These are phyloP conservation scores for Anacardium occidentale DNA, from an alignment of 345 rosid genomes.

Conservation along the genomic window DNA sequence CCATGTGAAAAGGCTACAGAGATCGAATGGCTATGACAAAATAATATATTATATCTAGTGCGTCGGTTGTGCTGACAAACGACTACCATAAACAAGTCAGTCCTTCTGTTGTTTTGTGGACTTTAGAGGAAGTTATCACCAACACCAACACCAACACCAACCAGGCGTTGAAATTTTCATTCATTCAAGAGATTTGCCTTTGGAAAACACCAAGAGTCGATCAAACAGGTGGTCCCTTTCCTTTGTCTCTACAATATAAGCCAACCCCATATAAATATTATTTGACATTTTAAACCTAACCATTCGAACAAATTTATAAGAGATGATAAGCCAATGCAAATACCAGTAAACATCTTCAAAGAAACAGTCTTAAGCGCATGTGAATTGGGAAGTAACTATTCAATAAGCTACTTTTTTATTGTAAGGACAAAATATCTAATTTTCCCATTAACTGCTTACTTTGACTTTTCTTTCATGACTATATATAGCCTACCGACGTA, in stretches of 20 bases:
- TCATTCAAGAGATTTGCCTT: slow-evolving; percentile 2
- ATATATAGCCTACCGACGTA: not conserved
- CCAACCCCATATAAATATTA: not conserved
- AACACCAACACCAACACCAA: slow-evolving; percentile 36
- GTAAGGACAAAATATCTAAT: not conserved
- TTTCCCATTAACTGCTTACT: not conserved
- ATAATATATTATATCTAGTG: not conserved
- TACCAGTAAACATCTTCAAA: not conserved
- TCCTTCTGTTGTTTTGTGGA: slow-evolving; percentile 35
- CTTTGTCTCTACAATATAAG: not conserved
- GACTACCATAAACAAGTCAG: not conserved
- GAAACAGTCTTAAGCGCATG: not conserved
- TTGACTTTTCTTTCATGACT: not conserved
- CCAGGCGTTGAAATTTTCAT: slow-evolving; percentile 30
- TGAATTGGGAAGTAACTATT: slow-evolving; percentile 1
- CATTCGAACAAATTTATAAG: not conserved
- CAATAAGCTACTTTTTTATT: not conserved
- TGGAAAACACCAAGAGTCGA: not conserved
- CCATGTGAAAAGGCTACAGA: slow-evolving; percentile 32
- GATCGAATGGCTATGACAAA: not conserved
- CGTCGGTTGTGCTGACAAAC: slow-evolving; percentile 36
- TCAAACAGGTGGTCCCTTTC: not conserved
- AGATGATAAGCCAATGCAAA: slow-evolving; percentile 9
- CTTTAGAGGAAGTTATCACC: slow-evolving; percentile 27
- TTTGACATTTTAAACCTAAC: not conserved